Conservation (phyloP, 805 yeast genomes). For the Myxozyma udenii region DNA sequence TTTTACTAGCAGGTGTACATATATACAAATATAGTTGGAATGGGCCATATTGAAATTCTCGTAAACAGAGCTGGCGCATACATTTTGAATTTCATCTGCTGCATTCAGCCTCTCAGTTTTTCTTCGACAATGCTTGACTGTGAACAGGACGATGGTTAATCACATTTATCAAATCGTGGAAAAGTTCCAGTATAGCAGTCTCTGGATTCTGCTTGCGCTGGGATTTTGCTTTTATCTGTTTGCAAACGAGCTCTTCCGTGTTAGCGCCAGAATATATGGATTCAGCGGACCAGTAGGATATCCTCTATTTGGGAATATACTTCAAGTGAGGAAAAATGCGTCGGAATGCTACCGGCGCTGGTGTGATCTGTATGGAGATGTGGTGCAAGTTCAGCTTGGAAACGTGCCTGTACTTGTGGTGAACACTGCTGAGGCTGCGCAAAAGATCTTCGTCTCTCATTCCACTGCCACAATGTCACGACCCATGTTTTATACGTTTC, state of each 20-base stretch:
- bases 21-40: too few relatives aligned
- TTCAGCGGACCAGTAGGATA: constrained; percentile 30
- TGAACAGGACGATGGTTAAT: too few relatives aligned
- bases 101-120: too few relatives aligned
- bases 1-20: background rate
- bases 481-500: constrained; percentile 66
- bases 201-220: background rate
- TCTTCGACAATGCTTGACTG: too few relatives aligned
- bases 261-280: constrained; percentile 17
- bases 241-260: constrained; percentile 10
- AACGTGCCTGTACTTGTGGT: constrained; percentile 56
- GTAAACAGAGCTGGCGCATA: too few relatives aligned
- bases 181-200: too few relatives aligned
- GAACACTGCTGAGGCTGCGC: constrained; percentile 58
- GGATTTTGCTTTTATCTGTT: constrained; percentile 2
- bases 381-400: constrained; percentile 67
- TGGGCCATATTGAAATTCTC: too few relatives aligned
- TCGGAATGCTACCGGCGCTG: constrained; percentile 35
- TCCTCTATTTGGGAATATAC: constrained; percentile 30
- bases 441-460: constrained; percentile 51
- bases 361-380: constrained; percentile 39
- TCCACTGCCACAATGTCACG: constrained; percentile 60
- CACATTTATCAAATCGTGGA: too few relatives aligned
- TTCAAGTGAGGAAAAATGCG: constrained; percentile 25
- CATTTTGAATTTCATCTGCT: too few relatives aligned